These are phyloP conservation scores for Petunia axillaris DNA, from an alignment of 257 asterid species.

Conservation along the genomic window DNA sequence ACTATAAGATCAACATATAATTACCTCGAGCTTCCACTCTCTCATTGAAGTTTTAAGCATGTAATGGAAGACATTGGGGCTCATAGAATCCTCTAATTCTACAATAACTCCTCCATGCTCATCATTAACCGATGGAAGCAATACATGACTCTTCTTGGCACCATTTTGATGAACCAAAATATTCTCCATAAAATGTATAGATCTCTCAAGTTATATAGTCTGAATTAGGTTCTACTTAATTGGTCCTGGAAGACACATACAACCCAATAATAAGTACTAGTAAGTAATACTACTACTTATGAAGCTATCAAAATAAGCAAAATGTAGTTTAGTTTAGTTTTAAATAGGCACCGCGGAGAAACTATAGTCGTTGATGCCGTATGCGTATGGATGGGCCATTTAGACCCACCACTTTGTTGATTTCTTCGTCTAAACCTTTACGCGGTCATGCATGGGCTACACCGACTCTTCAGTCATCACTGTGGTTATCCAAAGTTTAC, in stretches of 20 bases:
- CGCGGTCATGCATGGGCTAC: neutral
- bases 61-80: conserved; percentile 46
- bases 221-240: neutral
- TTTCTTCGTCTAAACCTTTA: neutral
- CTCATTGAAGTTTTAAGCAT: conserved; percentile 53
- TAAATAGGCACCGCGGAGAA: neutral
- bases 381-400: neutral
- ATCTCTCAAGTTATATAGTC: neutral
- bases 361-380: neutral
- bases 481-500: too few relatives aligned
- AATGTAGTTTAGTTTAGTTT: neutral
- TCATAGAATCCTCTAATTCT: conserved; percentile 61
- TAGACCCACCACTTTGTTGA: neutral
- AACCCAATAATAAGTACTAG: too few relatives aligned
- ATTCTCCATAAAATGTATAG: conserved; percentile 44
- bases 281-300: neutral
- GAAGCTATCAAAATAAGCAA: neutral
- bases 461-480: too few relatives aligned
- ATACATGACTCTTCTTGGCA: conserved; percentile 16
- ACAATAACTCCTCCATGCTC: conserved; percentile 69
- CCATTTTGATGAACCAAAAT: conserved; percentile 42
- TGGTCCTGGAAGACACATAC: too few relatives aligned
- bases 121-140: conserved; percentile 61
- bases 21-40: conserved; percentile 73
- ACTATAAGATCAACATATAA: neutral